Evolutionary conservation across 768 basidiomycete species (phyloP).

Genomic region (Gautieria morchelliformis): DNA sequence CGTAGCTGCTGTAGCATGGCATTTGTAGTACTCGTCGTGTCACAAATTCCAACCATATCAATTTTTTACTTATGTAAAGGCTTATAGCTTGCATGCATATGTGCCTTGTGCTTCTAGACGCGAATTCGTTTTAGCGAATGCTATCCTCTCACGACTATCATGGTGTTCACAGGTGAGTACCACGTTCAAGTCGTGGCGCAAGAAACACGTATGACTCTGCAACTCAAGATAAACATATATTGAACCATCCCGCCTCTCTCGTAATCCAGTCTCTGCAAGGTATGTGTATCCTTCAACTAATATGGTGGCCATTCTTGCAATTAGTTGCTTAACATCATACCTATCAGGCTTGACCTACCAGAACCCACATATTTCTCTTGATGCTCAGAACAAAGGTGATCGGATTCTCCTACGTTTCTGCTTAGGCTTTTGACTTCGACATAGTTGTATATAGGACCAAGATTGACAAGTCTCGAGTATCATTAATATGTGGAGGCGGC

Average conservation of each 20-base stretch:
- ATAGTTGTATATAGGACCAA: slow-evolving; percentile 53
- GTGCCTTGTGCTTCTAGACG: too few relatives aligned
- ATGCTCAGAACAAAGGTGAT: slow-evolving; percentile 61
- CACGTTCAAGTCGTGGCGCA: background rate
- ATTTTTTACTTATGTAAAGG: too few relatives aligned
- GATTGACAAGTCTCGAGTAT: slow-evolving; percentile 57
- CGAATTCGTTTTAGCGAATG: background rate
- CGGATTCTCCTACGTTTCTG: background rate
- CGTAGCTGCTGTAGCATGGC: too few relatives aligned
- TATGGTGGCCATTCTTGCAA: background rate
- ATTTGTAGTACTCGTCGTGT: too few relatives aligned
- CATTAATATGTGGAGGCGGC: slow-evolving; percentile 76
- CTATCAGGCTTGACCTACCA: slow-evolving; percentile 19
- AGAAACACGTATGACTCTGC: background rate
- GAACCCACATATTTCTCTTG: slow-evolving; percentile 66
- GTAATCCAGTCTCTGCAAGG: slow-evolving; percentile 75
- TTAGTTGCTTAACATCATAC: background rate
- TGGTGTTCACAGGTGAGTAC: slow-evolving; percentile 7
- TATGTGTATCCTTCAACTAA: slow-evolving; percentile 20
- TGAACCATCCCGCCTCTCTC: slow-evolving; percentile 60
- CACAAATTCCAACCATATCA: too few relatives aligned
- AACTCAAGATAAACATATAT: slow-evolving; percentile 55
- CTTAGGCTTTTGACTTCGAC: slow-evolving; percentile 8
- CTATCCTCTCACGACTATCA: background rate
- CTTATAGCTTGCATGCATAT: too few relatives aligned